phyloP scores from a whole-genome alignment of 73 alveolate species.

The Tetrahymena thermophila region DNA sequence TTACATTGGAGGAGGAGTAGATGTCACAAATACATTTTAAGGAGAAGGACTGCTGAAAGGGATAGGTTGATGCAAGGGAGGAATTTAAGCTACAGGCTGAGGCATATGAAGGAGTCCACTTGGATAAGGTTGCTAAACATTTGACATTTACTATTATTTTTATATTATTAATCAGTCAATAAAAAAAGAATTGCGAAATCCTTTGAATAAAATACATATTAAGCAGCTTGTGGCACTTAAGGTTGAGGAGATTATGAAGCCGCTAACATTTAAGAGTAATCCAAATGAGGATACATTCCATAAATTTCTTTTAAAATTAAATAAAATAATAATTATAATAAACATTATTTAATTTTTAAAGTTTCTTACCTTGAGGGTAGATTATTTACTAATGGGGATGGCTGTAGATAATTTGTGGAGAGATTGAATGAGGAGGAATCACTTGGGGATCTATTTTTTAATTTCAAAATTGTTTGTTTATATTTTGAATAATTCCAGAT shows the following conservation, averaged over 20 bases:
- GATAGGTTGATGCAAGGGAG: not conserved
- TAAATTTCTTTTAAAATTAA: not conserved
- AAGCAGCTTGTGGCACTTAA: not conserved
- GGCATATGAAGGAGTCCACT: not conserved
- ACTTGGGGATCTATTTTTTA: not conserved
- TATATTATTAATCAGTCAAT: too few relatives aligned
- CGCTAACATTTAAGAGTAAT: not conserved
- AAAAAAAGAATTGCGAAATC: too few relatives aligned
- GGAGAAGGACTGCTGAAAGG: not conserved
- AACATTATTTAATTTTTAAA: not conserved
- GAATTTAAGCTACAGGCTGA: not conserved
- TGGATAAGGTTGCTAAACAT: not conserved
- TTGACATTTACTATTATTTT: not conserved
- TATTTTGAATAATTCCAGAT: not conserved
- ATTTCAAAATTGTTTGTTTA: too few relatives aligned
- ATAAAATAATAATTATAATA: not conserved
- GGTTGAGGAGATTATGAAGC: not conserved
- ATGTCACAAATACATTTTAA: not conserved
- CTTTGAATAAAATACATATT: not conserved
- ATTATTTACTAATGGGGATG: not conserved
- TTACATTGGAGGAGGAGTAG: not conserved
- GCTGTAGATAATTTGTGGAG: not conserved
- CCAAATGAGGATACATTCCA: not conserved
- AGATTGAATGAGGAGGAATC: not conserved
- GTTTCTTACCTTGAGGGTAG: not conserved